Base-by-base conservation (phyloP, 345 rosid species). In the Syzygium jambos region DNA sequence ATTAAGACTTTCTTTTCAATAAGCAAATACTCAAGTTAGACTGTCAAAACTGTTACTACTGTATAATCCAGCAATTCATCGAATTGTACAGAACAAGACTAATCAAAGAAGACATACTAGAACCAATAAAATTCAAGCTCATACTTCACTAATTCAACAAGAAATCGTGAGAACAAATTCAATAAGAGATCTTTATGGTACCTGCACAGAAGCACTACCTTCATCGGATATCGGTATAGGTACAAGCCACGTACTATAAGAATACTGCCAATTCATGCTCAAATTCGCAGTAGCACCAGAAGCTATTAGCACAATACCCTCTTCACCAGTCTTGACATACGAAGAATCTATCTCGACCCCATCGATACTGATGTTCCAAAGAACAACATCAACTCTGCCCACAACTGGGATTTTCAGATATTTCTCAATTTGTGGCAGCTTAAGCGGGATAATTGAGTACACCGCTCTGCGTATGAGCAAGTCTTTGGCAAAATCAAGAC, bases 221-320 rank as follows among this genome's bases (percentile, higher is more conserved):
- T 90, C 77, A 86, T 95, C 97, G 15, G 99, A 90, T 85, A 94
- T 90, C 38, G 90, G 59, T 85, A 93, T 49, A 88, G 93, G 93
- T 54, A 91, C 85, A 6, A 92, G n/a, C 94, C 96, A 93, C 87
- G 90, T 88, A 65, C 82, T 89, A 86, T 95, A 94, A 86, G 95
- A 90, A 89, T 96, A 96, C 86, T 87, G 89, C 99, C 98, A 96
- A 8, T 91, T 93, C 97, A 95, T 91, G 88, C 91, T 93, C 91
- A 95, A 89, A 90, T 94, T 87, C 13, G 96, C 97, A 5, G 94
- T 91, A 29, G 96, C 95, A 43, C 93, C 95, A 2, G 93, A 92
- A 88, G 93, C 94, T 89, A 93, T 89, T 34, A 96, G 78, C 43
- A 88, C 57, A 52, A 96, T 86, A 38, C 96, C 96, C 52, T 49